Percentiles rank a stretch among this genome's conserved stretches.
These are phyloP conservation scores for Xylaria flabelliformis DNA, from an alignment of 495 filamentous ascomycete species.

Conservation along the genomic window DNA sequence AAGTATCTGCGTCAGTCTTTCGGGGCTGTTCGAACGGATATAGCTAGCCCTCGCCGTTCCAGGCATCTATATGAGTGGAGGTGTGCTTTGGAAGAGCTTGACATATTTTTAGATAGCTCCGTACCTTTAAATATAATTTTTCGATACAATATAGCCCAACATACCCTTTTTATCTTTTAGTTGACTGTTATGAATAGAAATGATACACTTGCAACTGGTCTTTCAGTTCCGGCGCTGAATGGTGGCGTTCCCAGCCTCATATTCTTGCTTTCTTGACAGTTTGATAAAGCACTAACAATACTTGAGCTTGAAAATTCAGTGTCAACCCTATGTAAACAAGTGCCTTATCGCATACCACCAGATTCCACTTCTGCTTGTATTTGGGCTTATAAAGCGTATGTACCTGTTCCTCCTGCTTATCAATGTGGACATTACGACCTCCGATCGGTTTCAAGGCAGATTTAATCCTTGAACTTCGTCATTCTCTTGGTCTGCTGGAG, in stretches of 20 bases:
- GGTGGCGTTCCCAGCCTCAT: neutral
- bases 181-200: neutral
- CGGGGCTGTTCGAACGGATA: slow-evolving; percentile 23
- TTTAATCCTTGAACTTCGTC: too few relatives aligned
- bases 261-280: neutral
- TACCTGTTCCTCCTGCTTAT: too few relatives aligned
- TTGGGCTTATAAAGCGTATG: too few relatives aligned
- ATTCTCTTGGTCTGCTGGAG: too few relatives aligned
- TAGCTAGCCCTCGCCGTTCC: slow-evolving; percentile 22
- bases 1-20: slow-evolving; percentile 20
- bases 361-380: too few relatives aligned
- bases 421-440: too few relatives aligned
- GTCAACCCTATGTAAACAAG: too few relatives aligned
- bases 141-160: neutral
- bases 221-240: neutral
- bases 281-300: too few relatives aligned
- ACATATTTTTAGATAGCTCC: slow-evolving; percentile 11
- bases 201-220: neutral
- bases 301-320: too few relatives aligned
- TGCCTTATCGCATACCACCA: too few relatives aligned
- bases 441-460: too few relatives aligned
- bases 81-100: slow-evolving; percentile 26
- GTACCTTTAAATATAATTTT: neutral
- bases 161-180: neutral
- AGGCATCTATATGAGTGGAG: slow-evolving; percentile 18